These are phyloP conservation scores for Xylaria arbuscula DNA, from an alignment of 2,329 filamentous ascomycete genomes.

Conservation along the genomic window DNA sequence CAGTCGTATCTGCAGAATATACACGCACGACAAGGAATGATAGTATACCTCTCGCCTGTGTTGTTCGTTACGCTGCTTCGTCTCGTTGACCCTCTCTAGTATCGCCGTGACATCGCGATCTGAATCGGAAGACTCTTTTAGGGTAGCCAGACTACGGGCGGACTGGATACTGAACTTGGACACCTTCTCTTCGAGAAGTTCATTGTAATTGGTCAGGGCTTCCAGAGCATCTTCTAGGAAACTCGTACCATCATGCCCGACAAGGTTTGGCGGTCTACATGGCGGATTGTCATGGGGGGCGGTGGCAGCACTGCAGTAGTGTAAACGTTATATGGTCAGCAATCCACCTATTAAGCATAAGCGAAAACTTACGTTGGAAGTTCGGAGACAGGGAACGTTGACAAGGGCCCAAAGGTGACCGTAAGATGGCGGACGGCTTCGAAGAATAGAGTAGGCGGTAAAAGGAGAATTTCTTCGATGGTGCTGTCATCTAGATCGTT, in stretches of 20 bases:
- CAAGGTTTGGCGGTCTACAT: conserved; percentile 10
- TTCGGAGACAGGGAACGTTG: conserved; percentile 19
- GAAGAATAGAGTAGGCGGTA: conserved; percentile 24
- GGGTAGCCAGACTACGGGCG: conserved; percentile 27
- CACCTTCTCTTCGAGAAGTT: conserved; percentile 35
- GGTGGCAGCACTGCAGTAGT: background rate
- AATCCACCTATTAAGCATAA: background rate
- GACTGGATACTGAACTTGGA: conserved; percentile 32
- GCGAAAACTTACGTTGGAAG: conserved; percentile 20
- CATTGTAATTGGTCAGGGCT: conserved; percentile 31
- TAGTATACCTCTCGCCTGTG: conserved; percentile 28
- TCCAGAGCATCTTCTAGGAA: conserved; percentile 20
- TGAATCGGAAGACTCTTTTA: conserved; percentile 15
- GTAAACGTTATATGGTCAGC: conserved; percentile 9
- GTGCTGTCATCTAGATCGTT: background rate
- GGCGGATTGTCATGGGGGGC: background rate
- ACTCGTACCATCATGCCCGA: conserved; percentile 24
- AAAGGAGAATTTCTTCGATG: conserved; percentile 24
- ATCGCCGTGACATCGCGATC: conserved; percentile 9
- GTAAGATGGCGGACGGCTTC: conserved; percentile 13
- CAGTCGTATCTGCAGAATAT: background rate
- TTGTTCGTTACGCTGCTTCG: conserved; percentile 12
- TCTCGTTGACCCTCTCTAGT: background rate
- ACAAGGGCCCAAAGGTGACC: conserved; percentile 24
- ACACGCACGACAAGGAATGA: background rate